These are phyloP conservation scores for Lecanosticta acicola DNA, from an alignment of 2,329 filamentous ascomycete genomes.

Conservation along the genomic window DNA sequence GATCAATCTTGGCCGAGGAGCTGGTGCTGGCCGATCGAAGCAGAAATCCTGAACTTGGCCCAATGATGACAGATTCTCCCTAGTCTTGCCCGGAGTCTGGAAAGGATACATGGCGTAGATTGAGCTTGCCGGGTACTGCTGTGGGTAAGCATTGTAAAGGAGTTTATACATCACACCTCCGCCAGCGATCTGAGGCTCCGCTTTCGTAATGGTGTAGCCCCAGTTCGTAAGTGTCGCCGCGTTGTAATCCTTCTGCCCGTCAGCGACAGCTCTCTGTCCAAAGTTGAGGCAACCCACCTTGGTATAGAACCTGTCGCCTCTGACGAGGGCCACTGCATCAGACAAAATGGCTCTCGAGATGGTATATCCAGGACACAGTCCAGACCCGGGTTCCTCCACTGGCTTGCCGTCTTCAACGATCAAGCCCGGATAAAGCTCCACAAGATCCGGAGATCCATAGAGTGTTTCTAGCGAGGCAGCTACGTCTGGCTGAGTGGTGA, in stretches of 20 bases:
- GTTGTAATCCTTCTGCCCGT: slow-evolving; percentile 28
- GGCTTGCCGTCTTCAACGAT: slow-evolving; percentile 56
- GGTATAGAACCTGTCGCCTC: slow-evolving; percentile 57
- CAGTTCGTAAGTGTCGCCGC: slow-evolving; percentile 35
- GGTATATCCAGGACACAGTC: slow-evolving; percentile 51
- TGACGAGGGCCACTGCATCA: slow-evolving; percentile 55
- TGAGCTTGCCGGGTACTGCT: slow-evolving; percentile 44
- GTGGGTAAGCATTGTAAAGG: slow-evolving; percentile 47
- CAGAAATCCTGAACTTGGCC: slow-evolving; percentile 40
- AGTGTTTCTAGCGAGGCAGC: slow-evolving; percentile 52
- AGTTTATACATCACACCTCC: slow-evolving; percentile 50
- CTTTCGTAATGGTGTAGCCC: slow-evolving; percentile 45
- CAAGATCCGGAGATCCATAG: slow-evolving; percentile 59
- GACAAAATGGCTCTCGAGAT: slow-evolving; percentile 53
- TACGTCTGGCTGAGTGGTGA: slow-evolving; percentile 54
- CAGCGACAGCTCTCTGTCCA: not conserved
- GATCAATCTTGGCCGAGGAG: slow-evolving; percentile 37
- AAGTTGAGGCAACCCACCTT: not conserved
- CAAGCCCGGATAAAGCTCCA: slow-evolving; percentile 65
- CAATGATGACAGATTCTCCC: slow-evolving; percentile 39
- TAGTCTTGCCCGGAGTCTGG: slow-evolving; percentile 44
- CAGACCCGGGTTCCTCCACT: slow-evolving; percentile 47
- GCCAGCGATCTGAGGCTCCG: slow-evolving; percentile 41
- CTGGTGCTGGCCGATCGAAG: slow-evolving; percentile 26
- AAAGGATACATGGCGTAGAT: slow-evolving; percentile 48